Percentiles rank a stretch among this genome's conserved stretches.
Conservation (phyloP, 106 monocot species). For the Cymbidium sinense region DNA sequence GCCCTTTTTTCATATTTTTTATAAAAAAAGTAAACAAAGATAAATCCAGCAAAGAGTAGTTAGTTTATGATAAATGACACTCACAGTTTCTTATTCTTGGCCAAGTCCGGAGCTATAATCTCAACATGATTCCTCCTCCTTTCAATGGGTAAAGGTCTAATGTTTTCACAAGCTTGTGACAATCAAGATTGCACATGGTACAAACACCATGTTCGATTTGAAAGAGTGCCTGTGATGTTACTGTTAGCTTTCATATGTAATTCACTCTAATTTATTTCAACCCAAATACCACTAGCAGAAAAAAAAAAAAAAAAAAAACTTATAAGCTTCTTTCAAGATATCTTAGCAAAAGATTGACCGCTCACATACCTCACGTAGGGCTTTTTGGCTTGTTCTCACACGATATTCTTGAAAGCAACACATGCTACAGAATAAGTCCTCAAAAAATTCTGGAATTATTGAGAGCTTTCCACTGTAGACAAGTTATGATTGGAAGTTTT, state of each 20-base stretch:
- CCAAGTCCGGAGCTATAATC: slow-evolving; percentile 67
- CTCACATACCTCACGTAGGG: slow-evolving; percentile 62
- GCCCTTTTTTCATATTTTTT: no score
- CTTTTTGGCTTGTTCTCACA: slow-evolving; percentile 68
- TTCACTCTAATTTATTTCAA: neutral
- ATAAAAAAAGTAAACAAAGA: neutral
- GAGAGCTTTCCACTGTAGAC: slow-evolving; percentile 62
- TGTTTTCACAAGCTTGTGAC: slow-evolving; percentile 59
- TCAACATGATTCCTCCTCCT: slow-evolving; percentile 47
- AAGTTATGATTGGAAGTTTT: neutral
- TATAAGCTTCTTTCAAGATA: neutral
- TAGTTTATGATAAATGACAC: slow-evolving; percentile 11
- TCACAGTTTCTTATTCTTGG: slow-evolving; percentile 60
- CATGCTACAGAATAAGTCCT: slow-evolving; percentile 87
- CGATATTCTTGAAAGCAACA: slow-evolving; percentile 75
- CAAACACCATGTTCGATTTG: slow-evolving; percentile 90
- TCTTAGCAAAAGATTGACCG: neutral
- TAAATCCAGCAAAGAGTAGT: slow-evolving; percentile 1
- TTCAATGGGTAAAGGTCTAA: slow-evolving; percentile 50
- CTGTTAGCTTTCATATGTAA: neutral
- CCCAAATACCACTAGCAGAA: neutral
- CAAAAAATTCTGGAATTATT: slow-evolving; percentile 83
- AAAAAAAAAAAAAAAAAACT: neutral
- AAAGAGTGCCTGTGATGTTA: slow-evolving; percentile 63
- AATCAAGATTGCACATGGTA: slow-evolving; percentile 70